phyloP scores from a whole-genome alignment of 129 eudicot genomes.

The Sambucus nigra region DNA sequence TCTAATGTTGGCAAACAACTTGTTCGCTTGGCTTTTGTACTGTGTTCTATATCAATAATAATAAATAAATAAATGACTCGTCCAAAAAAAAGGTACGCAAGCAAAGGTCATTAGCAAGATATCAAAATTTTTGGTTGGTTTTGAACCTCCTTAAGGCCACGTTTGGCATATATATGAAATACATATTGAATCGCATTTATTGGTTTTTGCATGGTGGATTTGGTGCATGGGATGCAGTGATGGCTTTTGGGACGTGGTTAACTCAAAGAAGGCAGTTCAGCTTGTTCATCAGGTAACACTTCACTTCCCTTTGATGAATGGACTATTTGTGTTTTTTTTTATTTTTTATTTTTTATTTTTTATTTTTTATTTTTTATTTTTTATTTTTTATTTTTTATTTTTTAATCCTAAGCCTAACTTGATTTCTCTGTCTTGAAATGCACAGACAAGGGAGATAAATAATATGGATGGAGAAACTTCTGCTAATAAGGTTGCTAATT shows the following conservation, averaged over 20 bases:
- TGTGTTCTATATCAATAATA: too few species aligned
- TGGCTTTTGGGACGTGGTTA: slow-evolving; percentile 97
- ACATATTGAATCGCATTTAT: not conserved
- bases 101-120: too few species aligned
- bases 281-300: slow-evolving; percentile 68
- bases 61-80: too few species aligned
- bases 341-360: not conserved
- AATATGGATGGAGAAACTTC: slow-evolving; percentile 22
- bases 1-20: too few species aligned
- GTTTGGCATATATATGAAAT: too few species aligned
- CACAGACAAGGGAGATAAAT: slow-evolving; percentile 51
- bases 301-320: not conserved
- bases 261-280: slow-evolving; percentile 70
- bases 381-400: not conserved
- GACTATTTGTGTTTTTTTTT: not conserved
- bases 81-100: too few species aligned
- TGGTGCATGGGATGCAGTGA: slow-evolving; percentile 39
- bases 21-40: too few species aligned
- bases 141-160: too few species aligned
- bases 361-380: not conserved
- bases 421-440: not conserved
- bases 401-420: not conserved
- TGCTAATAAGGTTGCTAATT: slow-evolving; percentile 67
- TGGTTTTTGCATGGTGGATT: not conserved
- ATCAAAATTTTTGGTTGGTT: too few species aligned